These are phyloP conservation scores for Penicillium cosmopolitanum DNA, from an alignment of 495 filamentous ascomycete species.

Conservation along the genomic window DNA sequence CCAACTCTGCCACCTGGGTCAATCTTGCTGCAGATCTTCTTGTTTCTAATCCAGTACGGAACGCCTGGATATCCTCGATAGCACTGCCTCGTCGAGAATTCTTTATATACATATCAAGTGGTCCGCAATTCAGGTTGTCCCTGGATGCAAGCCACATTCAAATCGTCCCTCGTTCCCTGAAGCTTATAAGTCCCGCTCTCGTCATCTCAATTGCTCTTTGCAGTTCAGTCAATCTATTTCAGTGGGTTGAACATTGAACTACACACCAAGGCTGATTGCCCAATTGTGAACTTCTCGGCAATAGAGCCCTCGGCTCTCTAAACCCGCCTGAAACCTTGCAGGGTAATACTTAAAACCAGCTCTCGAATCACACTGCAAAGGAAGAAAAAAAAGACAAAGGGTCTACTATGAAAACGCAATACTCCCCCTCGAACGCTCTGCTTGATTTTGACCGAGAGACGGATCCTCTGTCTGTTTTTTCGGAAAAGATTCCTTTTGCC, in stretches of 20 bases:
- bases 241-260: not conserved
- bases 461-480: conserved; percentile 2
- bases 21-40: conserved; percentile 21
- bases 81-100: conserved; percentile 27
- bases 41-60: conserved; percentile 20
- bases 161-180: not conserved
- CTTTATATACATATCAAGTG: conserved; percentile 19
- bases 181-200: conserved; percentile 8
- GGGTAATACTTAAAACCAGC: not conserved
- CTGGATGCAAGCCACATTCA: conserved; percentile 13
- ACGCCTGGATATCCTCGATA: conserved; percentile 20
- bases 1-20: conserved; percentile 12
- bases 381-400: not conserved
- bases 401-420: conserved; percentile 18
- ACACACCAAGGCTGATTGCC: not conserved
- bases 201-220: conserved; percentile 4
- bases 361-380: not conserved
- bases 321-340: not conserved
- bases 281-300: not conserved
- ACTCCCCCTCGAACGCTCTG: conserved; percentile 20
- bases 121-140: conserved; percentile 7
- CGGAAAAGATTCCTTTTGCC: not conserved
- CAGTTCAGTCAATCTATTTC: not conserved
- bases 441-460: conserved; percentile 20
- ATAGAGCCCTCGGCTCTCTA: not conserved